phyloP scores from a whole-genome alignment of 805 yeast genomes.

The Saccharomycopsis lassenensis region DNA sequence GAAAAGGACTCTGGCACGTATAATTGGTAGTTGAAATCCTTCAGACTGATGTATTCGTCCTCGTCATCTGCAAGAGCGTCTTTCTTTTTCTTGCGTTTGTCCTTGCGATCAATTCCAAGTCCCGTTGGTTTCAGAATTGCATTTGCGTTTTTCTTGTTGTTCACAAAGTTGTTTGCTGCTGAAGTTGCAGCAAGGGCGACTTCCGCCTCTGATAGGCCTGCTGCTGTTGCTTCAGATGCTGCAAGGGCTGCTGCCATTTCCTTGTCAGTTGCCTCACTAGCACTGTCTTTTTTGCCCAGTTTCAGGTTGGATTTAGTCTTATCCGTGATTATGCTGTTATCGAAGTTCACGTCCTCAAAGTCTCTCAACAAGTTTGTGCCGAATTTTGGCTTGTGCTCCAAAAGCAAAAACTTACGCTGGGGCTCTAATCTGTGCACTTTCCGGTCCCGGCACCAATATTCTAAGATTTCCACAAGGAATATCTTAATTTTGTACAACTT shows the following conservation, averaged over 20 bases:
- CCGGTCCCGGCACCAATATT: slow-evolving; percentile 77
- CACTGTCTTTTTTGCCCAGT: too few relatives aligned
- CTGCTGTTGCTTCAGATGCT: too few relatives aligned
- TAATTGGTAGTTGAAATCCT: slow-evolving; percentile 80
- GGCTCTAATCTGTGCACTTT: slow-evolving; percentile 93
- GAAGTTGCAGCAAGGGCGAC: too few relatives aligned
- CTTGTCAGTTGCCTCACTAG: too few relatives aligned
- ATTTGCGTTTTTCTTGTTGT: neutral
- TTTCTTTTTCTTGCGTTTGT: neutral
- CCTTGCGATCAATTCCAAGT: too few relatives aligned
- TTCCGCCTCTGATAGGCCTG: neutral
- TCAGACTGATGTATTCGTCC: slow-evolving; percentile 51
- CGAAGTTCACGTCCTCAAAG: slow-evolving; percentile 21
- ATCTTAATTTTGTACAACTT: slow-evolving; percentile 78
- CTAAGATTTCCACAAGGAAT: slow-evolving; percentile 79
- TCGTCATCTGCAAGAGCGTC: slow-evolving; percentile 27
- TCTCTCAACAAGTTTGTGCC: slow-evolving; percentile 39
- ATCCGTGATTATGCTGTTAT: slow-evolving; percentile 22
- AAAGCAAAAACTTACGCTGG: slow-evolving; percentile 60
- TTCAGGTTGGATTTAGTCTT: too few relatives aligned
- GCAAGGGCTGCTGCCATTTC: too few relatives aligned
- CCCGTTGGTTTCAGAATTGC: slow-evolving; percentile 2
- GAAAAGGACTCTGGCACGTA: slow-evolving; percentile 51
- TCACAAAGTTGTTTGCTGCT: too few relatives aligned
- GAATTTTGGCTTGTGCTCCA: slow-evolving; percentile 65